phyloP scores from a whole-genome alignment of 1,284 basidiomycete genomes.

The Cronartium quercuum region DNA sequence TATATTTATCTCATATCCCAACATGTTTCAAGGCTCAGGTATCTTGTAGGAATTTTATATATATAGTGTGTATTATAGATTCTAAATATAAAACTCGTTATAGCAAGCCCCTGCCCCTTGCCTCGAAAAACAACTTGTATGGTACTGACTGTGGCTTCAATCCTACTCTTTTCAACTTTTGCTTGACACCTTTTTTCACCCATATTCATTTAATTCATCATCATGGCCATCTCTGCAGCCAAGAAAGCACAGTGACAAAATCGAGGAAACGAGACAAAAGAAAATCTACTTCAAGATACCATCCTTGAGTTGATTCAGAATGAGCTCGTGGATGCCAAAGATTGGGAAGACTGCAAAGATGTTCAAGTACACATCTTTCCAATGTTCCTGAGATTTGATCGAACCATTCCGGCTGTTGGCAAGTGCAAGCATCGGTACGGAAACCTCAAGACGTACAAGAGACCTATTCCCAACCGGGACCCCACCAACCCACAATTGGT shows the following conservation, averaged over 20 bases:
- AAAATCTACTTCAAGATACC: not conserved
- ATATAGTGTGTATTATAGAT: too few relatives aligned
- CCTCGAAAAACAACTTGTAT: too few relatives aligned
- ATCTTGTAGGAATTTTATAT: too few relatives aligned
- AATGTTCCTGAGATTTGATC: not conserved
- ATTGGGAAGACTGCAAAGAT: not conserved
- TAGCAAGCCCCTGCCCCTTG: too few relatives aligned
- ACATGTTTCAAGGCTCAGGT: too few relatives aligned
- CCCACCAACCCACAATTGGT: slow-evolving; percentile 8
- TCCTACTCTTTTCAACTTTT: too few relatives aligned
- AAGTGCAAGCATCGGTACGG: not conserved
- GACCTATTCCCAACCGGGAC: slow-evolving; percentile 3
- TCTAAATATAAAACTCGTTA: too few relatives aligned
- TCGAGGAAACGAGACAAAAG: not conserved
- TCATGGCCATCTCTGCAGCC: not conserved
- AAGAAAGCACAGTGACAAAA: not conserved
- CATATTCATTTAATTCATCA: too few relatives aligned
- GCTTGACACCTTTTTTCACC: too few relatives aligned
- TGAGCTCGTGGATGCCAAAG: not conserved
- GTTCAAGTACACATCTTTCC: not conserved
- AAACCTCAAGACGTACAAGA: not conserved
- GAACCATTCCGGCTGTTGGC: not conserved
- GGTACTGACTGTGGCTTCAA: too few relatives aligned
- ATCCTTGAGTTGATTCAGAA: not conserved
- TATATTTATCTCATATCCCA: too few relatives aligned